Conservation (phyloP, 192 early-diverging fungal species). For the Phlyctochytrium arcticum region DNA sequence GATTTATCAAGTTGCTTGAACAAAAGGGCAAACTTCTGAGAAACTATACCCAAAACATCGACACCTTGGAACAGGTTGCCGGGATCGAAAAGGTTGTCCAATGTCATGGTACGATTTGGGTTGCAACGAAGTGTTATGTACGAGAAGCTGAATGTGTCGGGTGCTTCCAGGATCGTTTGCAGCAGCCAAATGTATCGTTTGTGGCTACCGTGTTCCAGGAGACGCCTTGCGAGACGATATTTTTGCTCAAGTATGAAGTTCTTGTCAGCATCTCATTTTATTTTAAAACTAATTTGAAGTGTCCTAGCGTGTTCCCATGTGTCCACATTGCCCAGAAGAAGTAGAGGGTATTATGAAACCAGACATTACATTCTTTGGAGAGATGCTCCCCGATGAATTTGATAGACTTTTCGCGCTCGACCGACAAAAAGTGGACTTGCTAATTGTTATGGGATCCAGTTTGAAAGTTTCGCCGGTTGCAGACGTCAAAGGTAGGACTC, state of each 20-base stretch:
- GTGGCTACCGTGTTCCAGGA: conserved; percentile 71
- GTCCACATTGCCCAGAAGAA: conserved; percentile 61
- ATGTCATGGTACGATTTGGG: conserved; percentile 70
- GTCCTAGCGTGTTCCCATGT: conserved; percentile 63
- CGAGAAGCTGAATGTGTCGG: too few relatives aligned
- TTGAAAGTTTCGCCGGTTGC: conserved; percentile 93
- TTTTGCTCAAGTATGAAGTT: conserved; percentile 49
- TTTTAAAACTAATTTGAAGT: background rate
- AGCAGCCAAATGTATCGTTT: conserved; percentile 83
- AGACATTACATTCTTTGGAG: conserved; percentile 97
- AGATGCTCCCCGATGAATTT: conserved; percentile 80
- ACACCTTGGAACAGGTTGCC: conserved; percentile 85
- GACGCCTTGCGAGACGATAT: conserved; percentile 77
- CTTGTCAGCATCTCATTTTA: conserved; percentile 18
- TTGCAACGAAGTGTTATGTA: too few relatives aligned
- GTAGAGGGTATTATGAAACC: conserved; percentile 78
- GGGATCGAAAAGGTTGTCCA: conserved; percentile 79
- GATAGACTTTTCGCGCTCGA: conserved; percentile 69
- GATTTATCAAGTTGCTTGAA: conserved; percentile 87
- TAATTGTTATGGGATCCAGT: conserved; percentile 95
- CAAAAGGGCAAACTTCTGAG: conserved; percentile 77
- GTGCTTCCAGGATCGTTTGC: conserved; percentile 90
- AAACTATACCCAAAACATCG: conserved; percentile 98
- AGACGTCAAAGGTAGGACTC: conserved; percentile 67
- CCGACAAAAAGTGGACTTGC: conserved; percentile 71